phyloP scores from a whole-genome alignment of 1,284 basidiomycete genomes.

The Heterobasidion annosum region DNA sequence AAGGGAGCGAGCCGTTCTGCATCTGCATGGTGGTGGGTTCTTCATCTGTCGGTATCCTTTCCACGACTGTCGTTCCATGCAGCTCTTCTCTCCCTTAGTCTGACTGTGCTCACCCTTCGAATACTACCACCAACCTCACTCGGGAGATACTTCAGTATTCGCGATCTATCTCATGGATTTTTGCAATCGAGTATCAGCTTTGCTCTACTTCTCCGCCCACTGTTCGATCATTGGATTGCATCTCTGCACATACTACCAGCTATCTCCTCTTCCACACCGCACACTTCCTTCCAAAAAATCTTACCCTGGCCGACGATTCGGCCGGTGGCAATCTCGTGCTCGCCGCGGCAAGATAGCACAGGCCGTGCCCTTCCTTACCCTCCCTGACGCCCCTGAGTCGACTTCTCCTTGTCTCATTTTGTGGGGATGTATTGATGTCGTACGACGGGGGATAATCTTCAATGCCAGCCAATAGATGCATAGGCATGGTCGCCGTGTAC shows the following conservation, averaged over 20 bases:
- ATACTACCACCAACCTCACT: not conserved
- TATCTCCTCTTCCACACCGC: no score
- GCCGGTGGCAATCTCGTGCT: not conserved
- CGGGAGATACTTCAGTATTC: no score
- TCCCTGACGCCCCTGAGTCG: not conserved
- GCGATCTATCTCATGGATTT: not conserved
- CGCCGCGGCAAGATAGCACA: not conserved
- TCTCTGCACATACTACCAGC: not conserved
- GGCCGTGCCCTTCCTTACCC: not conserved
- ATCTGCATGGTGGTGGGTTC: not conserved
- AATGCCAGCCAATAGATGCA: no score
- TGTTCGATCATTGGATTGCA: not conserved
- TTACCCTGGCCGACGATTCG: not conserved
- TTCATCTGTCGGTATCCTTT: not conserved
- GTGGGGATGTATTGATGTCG: not conserved
- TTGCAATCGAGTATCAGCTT: not conserved
- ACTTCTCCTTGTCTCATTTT: not conserved
- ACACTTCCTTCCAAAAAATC: not conserved
- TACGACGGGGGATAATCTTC: no score
- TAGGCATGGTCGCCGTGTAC: not conserved
- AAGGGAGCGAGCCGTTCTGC: not conserved
- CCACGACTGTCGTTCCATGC: not conserved
- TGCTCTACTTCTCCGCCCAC: not conserved
- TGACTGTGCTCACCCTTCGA: not conserved
- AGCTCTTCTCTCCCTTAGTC: not conserved